Evolutionary conservation across 2,329 filamentous ascomycete species (phyloP), one percentile per base, ranked within the genome.

Genomic region (Metarhizium brunneum): DNA sequence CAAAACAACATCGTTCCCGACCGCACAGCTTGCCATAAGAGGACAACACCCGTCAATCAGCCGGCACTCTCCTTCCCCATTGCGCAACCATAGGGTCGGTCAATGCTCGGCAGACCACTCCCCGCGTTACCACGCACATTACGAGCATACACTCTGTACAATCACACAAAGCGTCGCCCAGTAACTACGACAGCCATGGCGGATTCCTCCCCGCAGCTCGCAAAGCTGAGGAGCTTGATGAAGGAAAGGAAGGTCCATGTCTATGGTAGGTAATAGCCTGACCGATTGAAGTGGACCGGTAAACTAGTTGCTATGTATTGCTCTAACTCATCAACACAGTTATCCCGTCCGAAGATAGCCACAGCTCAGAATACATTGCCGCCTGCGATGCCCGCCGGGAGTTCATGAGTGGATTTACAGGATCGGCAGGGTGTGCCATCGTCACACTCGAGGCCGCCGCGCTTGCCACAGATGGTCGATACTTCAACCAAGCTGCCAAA

Each of bases 341-440:
- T 67, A 83, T 97, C 6, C 94, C 94, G 0, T 96, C 92, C 38
- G 94, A 97, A 81, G 94, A 99, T 70, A 92, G 90, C 68, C 94
- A 99, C 70, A 90, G 92, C 63, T 97, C 92, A 62, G 94, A 99
- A 75, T 99, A 99, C 72, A 96, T 96, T 70, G 94, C 94, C 52
- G 85, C 87, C n/a, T 96, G 90, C 69, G 94, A 99, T 76, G 92
- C 82, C 58, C 85, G 94, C 62, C 86, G 94, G 77, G 90, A 86
- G 68, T 96, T 86, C 67, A 95, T 99, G 63, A 92, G 85, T 58
- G 92, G 94, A 30, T 99, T 99, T 72, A 90, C 90, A 57, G 94
- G 94, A 55, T 99, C 94, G 10, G 92, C 94, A 47, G 94, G 94
- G 57, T 95, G 90, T 60, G 94, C 92, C 43, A 86, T 99, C 52